Evolutionary conservation across 2,329 filamentous ascomycete species (phyloP).

Genomic region (Penicillium paneum): DNA sequence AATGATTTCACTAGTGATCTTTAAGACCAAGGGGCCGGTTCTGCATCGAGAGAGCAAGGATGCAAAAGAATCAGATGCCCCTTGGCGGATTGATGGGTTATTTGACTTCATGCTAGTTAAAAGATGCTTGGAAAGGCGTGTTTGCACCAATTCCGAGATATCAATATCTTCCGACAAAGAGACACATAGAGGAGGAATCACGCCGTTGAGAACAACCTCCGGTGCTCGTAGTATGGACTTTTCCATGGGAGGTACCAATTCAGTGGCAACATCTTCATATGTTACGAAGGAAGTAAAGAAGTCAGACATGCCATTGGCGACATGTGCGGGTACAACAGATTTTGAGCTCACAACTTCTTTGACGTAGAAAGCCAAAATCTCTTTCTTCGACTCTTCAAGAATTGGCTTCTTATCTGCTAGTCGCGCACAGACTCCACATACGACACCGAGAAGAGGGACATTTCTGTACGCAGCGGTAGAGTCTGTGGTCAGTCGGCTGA

Average conservation of each 20-base stretch:
- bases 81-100: conserved; percentile 71
- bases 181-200: conserved; percentile 69
- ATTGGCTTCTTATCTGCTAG: conserved; percentile 61
- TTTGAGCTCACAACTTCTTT: conserved; percentile 83
- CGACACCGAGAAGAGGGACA: conserved; percentile 74
- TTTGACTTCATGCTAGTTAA: conserved; percentile 90
- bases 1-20: conserved; percentile 73
- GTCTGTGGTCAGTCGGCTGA: conserved; percentile 68
- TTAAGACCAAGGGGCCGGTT: conserved; percentile 56
- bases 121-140: conserved; percentile 77
- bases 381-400: conserved; percentile 64
- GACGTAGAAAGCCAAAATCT: conserved; percentile 77
- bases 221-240: conserved; percentile 86
- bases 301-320: conserved; percentile 70
- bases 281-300: conserved; percentile 78
- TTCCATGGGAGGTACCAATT: conserved; percentile 77
- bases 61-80: conserved; percentile 71
- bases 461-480: conserved; percentile 63
- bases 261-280: conserved; percentile 68
- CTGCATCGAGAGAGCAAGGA: conserved; percentile 65
- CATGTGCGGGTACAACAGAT: conserved; percentile 64
- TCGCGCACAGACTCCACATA: conserved; percentile 81
- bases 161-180: conserved; percentile 70
- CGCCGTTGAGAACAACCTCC: conserved; percentile 78
- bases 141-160: conserved; percentile 68